Conservation (phyloP, 2,329 filamentous ascomycete genomes). For the Chaetomiaceae sp. region DNA sequence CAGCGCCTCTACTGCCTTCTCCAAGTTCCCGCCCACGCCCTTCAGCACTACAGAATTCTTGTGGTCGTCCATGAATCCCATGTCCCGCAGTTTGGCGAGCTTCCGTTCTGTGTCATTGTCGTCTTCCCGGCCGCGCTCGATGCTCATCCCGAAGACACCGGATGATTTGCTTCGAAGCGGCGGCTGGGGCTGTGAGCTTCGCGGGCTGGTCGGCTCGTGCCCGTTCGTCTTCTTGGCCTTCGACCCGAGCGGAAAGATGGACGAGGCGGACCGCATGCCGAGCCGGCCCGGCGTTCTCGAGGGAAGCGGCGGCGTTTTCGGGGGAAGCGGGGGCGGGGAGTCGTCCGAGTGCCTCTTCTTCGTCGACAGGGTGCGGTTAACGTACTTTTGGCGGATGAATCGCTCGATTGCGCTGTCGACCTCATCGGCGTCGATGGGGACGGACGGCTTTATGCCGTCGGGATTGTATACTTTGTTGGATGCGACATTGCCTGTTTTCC, state of each 20-base stretch:
- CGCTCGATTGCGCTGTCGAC: conserved; percentile 91
- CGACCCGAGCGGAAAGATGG: conserved; percentile 60
- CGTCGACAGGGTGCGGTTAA: conserved; percentile 47
- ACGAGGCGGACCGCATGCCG: conserved; percentile 56
- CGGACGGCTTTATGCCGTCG: conserved; percentile 71
- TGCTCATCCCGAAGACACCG: conserved; percentile 62
- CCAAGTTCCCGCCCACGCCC: conserved; percentile 76
- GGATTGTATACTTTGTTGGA: conserved; percentile 92
- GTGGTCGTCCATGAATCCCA: conserved; percentile 85
- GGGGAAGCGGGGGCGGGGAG: too few species aligned
- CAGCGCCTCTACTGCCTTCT: conserved; percentile 79
- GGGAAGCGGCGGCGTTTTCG: conserved; percentile 49
- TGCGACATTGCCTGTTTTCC: conserved; percentile 75
- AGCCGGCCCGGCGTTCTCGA: conserved; percentile 62
- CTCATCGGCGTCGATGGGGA: conserved; percentile 88
- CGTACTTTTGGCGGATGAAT: conserved; percentile 92
- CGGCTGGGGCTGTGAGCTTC: conserved; percentile 32
- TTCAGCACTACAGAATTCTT: conserved; percentile 78
- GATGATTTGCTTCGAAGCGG: conserved; percentile 59
- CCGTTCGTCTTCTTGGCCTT: conserved; percentile 51
- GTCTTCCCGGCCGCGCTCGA: conserved; percentile 45
- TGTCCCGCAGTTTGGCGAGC: conserved; percentile 70
- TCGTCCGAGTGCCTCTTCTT: conserved; percentile 47
- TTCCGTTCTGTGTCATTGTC: conserved; percentile 67
- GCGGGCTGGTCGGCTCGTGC: conserved; percentile 32